Evolutionary conservation across 2,329 filamentous ascomycete genomes (phyloP).

Genomic region (Talaromyces sp.): DNA sequence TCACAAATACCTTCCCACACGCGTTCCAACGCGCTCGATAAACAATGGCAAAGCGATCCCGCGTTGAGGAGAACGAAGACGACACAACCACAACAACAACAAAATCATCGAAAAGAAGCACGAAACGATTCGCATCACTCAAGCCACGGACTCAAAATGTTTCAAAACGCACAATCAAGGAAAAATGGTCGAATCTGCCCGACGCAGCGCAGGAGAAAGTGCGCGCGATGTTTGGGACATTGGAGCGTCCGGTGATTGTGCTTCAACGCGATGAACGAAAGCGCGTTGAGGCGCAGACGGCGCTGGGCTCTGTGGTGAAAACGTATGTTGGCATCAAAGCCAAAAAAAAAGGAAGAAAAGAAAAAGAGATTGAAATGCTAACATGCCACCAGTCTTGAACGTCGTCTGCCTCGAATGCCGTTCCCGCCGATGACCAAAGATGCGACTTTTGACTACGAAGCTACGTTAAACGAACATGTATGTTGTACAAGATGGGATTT

Average conservation of each 20-base stretch:
- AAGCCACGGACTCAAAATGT: conserved; percentile 38
- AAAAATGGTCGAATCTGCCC: conserved; percentile 43
- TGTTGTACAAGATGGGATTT: conserved; percentile 10
- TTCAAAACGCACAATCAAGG: conserved; percentile 39
- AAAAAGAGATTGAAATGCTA: not conserved
- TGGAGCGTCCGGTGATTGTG: conserved; percentile 41
- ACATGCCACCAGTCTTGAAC: conserved; percentile 27
- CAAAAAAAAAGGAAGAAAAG: not conserved
- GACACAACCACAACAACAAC: conserved; percentile 1
- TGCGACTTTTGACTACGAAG: conserved; percentile 40
- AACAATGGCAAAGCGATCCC: conserved; percentile 2
- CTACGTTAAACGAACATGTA: conserved; percentile 40
- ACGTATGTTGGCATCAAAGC: conserved; percentile 28
- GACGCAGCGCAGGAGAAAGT: conserved; percentile 40
- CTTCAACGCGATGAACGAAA: conserved; percentile 39
- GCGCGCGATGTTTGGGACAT: conserved; percentile 35
- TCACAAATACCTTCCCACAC: not conserved
- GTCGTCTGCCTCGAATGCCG: conserved; percentile 42
- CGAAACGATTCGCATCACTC: conserved; percentile 34
- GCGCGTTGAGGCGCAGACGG: conserved; percentile 38
- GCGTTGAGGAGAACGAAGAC: conserved; percentile 26
- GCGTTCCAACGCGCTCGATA: not conserved
- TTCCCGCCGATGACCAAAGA: conserved; percentile 42
- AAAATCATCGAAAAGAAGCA: conserved; percentile 15
- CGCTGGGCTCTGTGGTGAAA: conserved; percentile 37